phyloP scores from a whole-genome alignment of 345 rosid genomes.

The Mercurialis annua region DNA sequence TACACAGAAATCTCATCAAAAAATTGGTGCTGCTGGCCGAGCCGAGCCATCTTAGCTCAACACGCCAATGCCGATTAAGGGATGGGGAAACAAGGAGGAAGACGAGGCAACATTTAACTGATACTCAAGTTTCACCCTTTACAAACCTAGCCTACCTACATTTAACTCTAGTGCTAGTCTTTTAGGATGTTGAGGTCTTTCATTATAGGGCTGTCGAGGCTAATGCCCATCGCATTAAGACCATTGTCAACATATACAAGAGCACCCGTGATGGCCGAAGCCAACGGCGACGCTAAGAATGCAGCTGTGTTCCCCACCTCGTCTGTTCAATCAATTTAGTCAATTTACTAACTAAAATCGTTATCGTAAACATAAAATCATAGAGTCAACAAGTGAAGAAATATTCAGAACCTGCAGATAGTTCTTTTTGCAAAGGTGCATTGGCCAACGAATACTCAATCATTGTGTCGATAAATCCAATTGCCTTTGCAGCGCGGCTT shows the following conservation, averaged over 20 bases:
- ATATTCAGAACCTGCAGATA: conserved; percentile 62
- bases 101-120: neutral
- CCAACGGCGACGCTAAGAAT: conserved; percentile 85
- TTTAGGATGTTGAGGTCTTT: conserved; percentile 67
- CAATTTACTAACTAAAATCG: neutral
- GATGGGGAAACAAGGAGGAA: too few species aligned
- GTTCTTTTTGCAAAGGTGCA: conserved; percentile 84
- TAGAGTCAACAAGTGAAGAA: neutral
- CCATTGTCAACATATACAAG: conserved; percentile 93
- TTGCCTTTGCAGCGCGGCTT: conserved; percentile 80
- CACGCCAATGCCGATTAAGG: neutral
- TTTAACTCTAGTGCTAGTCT: conserved; percentile 37
- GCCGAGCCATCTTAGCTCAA: too few species aligned
- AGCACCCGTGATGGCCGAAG: conserved; percentile 88
- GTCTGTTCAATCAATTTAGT: conserved; percentile 44
- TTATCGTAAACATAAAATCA: neutral
- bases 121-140: neutral
- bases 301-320: conserved; percentile 96
- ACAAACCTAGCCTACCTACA: conserved; percentile 3
- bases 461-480: conserved; percentile 76
- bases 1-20: too few species aligned
- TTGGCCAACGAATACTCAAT: conserved; percentile 78
- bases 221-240: conserved; percentile 91
- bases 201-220: conserved; percentile 80
- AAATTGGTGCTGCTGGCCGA: too few species aligned